Evolutionary conservation across 805 yeast species (phyloP), one percentile per base, ranked within the genome.

Genomic region (Candida mattraensis): DNA sequence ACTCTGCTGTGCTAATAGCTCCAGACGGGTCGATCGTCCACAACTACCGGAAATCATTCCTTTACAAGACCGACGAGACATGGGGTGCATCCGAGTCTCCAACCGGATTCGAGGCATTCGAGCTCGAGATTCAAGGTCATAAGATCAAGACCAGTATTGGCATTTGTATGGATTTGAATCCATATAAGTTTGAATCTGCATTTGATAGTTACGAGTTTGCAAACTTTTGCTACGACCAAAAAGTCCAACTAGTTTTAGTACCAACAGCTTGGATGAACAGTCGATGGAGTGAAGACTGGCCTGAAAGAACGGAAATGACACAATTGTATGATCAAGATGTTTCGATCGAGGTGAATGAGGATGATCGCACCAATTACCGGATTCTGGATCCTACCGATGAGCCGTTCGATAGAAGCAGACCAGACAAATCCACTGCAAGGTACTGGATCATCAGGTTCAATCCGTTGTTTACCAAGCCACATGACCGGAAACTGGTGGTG

Each of bases 131-230:
- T 14, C 51, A 54, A 14, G 53, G 52, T 13, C 30, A 31, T 11
- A 33, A 15, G 4, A 47, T 74, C 5, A 69, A 57, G 22, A 64
- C 83, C 1, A 70, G 80, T 21, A 67, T 89, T 36, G 98, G 96
- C 0, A 87, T 89, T 5, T 89, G 98, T 56, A 89, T 89, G 97
- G 98, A 89, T 61, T 59, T 89, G 43, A 88, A 86, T 56, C 96
- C 96, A 0, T 83, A 85, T 57, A 70, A 84, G 54, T 89, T 89
- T 57, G 67, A 74, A 44, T 87, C 95, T 1, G 88, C 94, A 1
- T 88, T 87, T 60, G 66, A 71, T 23, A 69, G 66, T 17, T 87
- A 74, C 54, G 97, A 89, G 58, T 86, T 84, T 58, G 71, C 89
- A 0, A 56, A 60, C 18, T 67, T 68, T 34, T 78, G 84, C 40